These are phyloP conservation scores for Plasmodium cynomolgi DNA, from an alignment of 169 alveolate species.

Conservation along the genomic window DNA sequence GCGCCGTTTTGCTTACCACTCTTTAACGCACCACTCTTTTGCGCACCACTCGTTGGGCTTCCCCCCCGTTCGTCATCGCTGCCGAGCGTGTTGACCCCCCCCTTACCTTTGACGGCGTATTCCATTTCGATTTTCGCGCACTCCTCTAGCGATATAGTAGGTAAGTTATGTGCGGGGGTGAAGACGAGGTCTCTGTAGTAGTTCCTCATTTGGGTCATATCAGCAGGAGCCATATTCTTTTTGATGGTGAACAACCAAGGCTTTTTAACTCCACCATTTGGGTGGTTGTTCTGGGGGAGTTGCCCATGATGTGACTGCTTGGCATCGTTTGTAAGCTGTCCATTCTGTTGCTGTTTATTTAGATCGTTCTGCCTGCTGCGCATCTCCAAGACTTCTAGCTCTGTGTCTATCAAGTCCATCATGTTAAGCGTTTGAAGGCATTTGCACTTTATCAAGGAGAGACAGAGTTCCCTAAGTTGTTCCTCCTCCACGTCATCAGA, in stretches of 20 bases:
- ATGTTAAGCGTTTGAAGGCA: constrained; percentile 43
- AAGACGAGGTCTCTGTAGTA: constrained; percentile 55
- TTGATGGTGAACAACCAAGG: constrained; percentile 52
- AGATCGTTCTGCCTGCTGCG: constrained; percentile 19
- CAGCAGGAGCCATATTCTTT: constrained; percentile 45
- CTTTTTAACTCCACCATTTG: background rate
- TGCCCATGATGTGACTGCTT: background rate
- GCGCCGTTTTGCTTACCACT: background rate
- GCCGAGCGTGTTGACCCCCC: background rate
- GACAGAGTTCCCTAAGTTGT: constrained; percentile 18
- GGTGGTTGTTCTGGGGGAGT: background rate
- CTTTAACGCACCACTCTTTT: too few species aligned
- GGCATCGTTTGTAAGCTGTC: background rate
- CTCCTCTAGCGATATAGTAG: constrained; percentile 84
- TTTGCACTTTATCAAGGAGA: constrained; percentile 20
- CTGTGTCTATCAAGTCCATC: constrained; percentile 39
- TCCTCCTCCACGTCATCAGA: constrained; percentile 7
- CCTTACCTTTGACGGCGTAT: constrained; percentile 20
- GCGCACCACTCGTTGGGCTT: too few species aligned
- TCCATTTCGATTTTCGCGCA: constrained; percentile 86
- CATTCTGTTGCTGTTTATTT: background rate
- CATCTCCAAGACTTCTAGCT: constrained; percentile 23
- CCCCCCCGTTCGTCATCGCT: background rate
- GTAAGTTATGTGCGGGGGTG: constrained; percentile 73
- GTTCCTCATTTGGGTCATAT: constrained; percentile 30